A percentile compares a stretch with the other conserved stretches of the same genome.
phyloP scores from a whole-genome alignment of 495 filamentous ascomycete genomes.

The Neurospora discreta region DNA sequence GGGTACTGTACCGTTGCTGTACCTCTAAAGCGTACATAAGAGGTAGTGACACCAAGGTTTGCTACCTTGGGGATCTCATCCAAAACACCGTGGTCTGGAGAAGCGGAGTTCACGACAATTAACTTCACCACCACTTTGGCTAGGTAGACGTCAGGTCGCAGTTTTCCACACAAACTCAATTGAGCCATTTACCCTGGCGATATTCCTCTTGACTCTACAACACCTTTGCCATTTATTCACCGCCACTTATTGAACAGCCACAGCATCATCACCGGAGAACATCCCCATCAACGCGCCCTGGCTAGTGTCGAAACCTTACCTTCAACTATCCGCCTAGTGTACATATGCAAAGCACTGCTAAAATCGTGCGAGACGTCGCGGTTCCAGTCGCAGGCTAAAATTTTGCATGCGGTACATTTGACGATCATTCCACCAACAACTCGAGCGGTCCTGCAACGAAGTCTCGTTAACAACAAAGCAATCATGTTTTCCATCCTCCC shows the following conservation, averaged over 20 bases:
- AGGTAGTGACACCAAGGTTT: not conserved
- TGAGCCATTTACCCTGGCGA: not conserved
- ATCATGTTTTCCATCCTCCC: constrained; percentile 61
- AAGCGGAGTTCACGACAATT: not conserved
- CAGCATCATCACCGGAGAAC: not conserved
- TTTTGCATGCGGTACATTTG: not conserved
- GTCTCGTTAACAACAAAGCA: constrained; percentile 1
- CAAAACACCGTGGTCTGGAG: not conserved
- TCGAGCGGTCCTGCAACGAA: not conserved
- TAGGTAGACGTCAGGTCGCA: not conserved
- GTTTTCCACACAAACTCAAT: not conserved
- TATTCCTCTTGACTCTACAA: not conserved
- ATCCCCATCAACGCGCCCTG: not conserved
- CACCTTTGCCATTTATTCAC: not conserved
- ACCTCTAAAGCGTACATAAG: not conserved
- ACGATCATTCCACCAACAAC: not conserved
- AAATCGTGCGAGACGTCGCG: not conserved
- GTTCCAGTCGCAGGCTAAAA: not conserved
- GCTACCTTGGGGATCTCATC: not conserved
- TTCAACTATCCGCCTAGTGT: not conserved
- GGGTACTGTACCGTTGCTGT: constrained; percentile 1
- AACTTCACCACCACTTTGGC: not conserved
- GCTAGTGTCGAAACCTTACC: not conserved
- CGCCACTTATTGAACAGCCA: not conserved
- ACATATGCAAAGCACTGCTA: not conserved